Conservation (phyloP, 1,284 basidiomycete species). For the Ustilago xerochloae region DNA sequence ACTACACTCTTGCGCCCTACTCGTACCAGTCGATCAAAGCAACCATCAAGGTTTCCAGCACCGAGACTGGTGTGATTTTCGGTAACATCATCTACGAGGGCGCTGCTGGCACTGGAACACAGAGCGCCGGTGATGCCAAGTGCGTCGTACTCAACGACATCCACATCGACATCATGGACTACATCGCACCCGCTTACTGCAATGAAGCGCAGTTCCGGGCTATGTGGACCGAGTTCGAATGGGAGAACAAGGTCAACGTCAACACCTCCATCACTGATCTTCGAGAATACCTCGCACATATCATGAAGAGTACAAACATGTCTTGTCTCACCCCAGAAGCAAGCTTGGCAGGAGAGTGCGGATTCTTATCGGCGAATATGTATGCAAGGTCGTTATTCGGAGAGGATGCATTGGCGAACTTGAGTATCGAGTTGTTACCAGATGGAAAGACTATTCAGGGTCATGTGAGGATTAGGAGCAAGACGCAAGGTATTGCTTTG, state of each 20-base stretch:
- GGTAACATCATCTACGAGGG: conserved; percentile 95
- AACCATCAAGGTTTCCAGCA: conserved; percentile 87
- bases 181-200: conserved; percentile 96
- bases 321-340: conserved; percentile 93
- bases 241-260: conserved; percentile 97
- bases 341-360: conserved; percentile 88
- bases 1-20: conserved; percentile 93
- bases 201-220: conserved; percentile 86
- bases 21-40: conserved; percentile 99
- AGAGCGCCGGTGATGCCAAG: conserved; percentile 72
- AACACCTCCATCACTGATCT: conserved; percentile 83
- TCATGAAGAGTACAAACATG: conserved; percentile 90
- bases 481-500: conserved; percentile 78
- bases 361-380: conserved; percentile 92
- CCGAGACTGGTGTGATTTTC: conserved; percentile 97
- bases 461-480: conserved; percentile 64
- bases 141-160: conserved; percentile 93
- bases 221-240: conserved; percentile 98
- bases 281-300: conserved; percentile 84
- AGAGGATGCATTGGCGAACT: conserved; percentile 96
- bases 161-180: conserved; percentile 99
- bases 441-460: conserved; percentile 69
- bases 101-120: conserved; percentile 57
- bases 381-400: conserved; percentile 91
- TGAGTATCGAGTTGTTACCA: conserved; percentile 90